Base-by-base conservation (phyloP, 768 basidiomycete genomes). In the Panellus pusillus region DNA sequence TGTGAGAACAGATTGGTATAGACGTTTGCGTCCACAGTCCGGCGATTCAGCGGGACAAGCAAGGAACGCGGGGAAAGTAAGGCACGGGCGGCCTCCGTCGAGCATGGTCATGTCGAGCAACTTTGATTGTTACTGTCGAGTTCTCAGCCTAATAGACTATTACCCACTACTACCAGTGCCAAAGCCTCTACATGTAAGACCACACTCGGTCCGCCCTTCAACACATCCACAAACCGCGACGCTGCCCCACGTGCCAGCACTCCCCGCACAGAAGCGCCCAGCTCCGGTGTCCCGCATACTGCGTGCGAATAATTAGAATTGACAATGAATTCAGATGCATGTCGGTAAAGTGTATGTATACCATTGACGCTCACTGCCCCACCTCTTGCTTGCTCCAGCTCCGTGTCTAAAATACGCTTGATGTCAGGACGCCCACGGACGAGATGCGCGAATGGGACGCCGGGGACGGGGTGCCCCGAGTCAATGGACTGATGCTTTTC, bases 21-120 rank as follows among this genome's bases (percentile, higher is more conserved):
- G 2, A 3, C 24, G 27, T 38, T 58, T 2, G 50, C 43, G 7
- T 51, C 17, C 28, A 24, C 24, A 24, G 6, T 24, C 24, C 3
- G 24, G 24, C 24, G 24, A 24, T 24, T 24, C 6, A 24, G 24
- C 24, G 24, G 24, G 54, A 48, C 39, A 57, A 20, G 43, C 36
- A n/a, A 46, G 56, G 62, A n/a, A 36, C 18, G 31, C 71, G 73
- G 71, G 80, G 77, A 15, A 69, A 68, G 3, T 48, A 55, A 27
- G 54, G 49, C 6, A 45, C 44, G 14, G 44, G 51, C 8, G 28
- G 64, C 59, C 85, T 46, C 28, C 80, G 63, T 61, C 84, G 65
- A 85, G 84, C 51, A 91, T 91, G 89, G 89, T 89, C 11, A 91
- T 91, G 89, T 88, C 87, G 51, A 81, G 79, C 57, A 90, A 91